These are phyloP conservation scores for Penicillium egyptiacum DNA, from an alignment of 495 filamentous ascomycete species.

Conservation along the genomic window DNA sequence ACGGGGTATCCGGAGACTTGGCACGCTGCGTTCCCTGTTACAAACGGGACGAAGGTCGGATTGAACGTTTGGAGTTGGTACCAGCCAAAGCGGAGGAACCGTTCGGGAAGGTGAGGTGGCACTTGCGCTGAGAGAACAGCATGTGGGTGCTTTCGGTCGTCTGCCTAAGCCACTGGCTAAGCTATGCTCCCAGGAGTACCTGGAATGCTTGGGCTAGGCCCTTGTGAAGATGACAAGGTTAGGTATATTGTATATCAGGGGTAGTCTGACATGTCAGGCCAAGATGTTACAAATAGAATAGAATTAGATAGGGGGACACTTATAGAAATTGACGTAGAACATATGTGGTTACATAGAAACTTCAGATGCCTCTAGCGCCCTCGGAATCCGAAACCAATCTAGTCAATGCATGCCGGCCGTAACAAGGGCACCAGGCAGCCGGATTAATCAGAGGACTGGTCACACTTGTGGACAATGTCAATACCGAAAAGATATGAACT, in stretches of 20 bases:
- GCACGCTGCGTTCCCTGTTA: constrained; percentile 71
- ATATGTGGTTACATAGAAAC: background rate
- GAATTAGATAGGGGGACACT: background rate
- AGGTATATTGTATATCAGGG: background rate
- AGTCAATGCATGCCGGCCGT: constrained; percentile 9
- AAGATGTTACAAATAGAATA: constrained; percentile 1
- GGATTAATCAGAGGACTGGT: constrained; percentile 7
- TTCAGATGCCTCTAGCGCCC: background rate
- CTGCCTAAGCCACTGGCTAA: too few species aligned
- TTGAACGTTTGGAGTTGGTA: constrained; percentile 75
- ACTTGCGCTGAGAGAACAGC: background rate
- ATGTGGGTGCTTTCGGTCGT: background rate
- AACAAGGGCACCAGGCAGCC: constrained; percentile 10
- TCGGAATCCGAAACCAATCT: constrained; percentile 2
- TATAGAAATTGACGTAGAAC: background rate
- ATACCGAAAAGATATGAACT: background rate
- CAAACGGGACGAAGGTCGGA: constrained; percentile 68
- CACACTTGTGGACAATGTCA: background rate
- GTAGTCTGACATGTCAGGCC: background rate
- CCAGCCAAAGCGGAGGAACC: constrained; percentile 35
- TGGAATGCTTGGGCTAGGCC: constrained; percentile 9
- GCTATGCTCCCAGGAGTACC: background rate
- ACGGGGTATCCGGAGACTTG: constrained; percentile 62
- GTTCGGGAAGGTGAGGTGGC: background rate
- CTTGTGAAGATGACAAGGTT: background rate